Conservation (phyloP, 192 early-diverging fungal species). For the Coemansia reversa region DNA sequence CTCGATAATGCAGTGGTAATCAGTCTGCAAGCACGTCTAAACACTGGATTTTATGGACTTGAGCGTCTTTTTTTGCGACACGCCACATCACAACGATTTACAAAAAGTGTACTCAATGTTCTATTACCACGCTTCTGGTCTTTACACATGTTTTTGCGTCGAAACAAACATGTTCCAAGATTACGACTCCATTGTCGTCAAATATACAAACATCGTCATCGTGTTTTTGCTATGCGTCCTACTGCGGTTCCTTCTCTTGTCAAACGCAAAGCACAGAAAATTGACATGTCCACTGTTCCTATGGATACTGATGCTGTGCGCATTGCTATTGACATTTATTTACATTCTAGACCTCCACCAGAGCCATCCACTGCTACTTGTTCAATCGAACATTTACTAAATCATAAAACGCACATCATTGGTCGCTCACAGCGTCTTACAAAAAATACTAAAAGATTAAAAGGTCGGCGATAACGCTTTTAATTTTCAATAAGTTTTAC, state of each 20-base stretch:
- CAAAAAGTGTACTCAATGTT: constrained; percentile 8
- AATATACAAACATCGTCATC: constrained; percentile 5
- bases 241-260: constrained; percentile 20
- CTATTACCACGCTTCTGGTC: constrained; percentile 36
- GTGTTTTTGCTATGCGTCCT: not conserved
- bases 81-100: constrained; percentile 18
- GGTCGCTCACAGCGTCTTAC: not conserved
- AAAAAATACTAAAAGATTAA: not conserved
- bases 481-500: not conserved
- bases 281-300: constrained; percentile 2
- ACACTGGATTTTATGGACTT: constrained; percentile 30
- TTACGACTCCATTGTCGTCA: constrained; percentile 18
- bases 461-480: not conserved
- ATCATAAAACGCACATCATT: not conserved
- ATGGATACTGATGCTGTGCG: constrained; percentile 10
- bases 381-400: not conserved
- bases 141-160: constrained; percentile 43
- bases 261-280: constrained; percentile 14
- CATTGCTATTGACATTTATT: constrained; percentile 18
- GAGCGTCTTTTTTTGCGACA: constrained; percentile 25
- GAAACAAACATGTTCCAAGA: constrained; percentile 22
- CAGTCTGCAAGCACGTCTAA: constrained; percentile 19
- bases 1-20: constrained; percentile 13
- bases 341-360: constrained; percentile 2
- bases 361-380: not conserved